Conservation (phyloP, 1,284 basidiomycete species). For the Gymnopus androsaceus region DNA sequence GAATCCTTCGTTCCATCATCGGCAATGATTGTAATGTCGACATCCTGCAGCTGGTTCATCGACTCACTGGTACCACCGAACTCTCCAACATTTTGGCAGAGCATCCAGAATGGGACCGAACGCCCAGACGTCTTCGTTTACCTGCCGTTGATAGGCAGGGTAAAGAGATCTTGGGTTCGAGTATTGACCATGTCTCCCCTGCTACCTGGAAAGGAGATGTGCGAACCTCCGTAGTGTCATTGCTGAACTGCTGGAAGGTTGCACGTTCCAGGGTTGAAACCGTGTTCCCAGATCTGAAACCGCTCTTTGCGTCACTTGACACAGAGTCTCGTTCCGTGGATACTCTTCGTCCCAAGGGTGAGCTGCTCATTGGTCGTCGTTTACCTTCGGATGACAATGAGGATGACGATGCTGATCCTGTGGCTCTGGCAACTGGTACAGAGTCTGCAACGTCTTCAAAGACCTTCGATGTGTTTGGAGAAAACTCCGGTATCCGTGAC, state of each 20-base stretch:
- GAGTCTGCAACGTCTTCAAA: neutral
- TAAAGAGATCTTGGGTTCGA: neutral
- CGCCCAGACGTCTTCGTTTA: conserved; percentile 27
- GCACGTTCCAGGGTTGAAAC: neutral
- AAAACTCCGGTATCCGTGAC: neutral
- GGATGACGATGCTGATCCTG: neutral
- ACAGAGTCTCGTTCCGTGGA: neutral
- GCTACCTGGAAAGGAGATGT: neutral
- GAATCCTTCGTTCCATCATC: conserved; percentile 35
- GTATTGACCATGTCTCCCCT: neutral
- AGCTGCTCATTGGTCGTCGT: neutral
- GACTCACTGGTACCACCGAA: conserved; percentile 32
- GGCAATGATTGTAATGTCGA: conserved; percentile 37
- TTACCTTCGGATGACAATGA: neutral
- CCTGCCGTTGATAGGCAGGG: neutral
- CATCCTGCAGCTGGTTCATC: conserved; percentile 29
- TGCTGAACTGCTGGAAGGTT: neutral
- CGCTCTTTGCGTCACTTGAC: neutral
- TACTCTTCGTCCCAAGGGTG: neutral
- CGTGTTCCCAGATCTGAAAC: neutral
- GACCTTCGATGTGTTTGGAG: neutral
- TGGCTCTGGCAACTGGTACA: neutral
- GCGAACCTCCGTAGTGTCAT: neutral
- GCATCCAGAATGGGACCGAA: conserved; percentile 38
- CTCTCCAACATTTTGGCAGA: conserved; percentile 33